phyloP scores from a whole-genome alignment of 352 stramenopile species.

The Phytophthora vignae region DNA sequence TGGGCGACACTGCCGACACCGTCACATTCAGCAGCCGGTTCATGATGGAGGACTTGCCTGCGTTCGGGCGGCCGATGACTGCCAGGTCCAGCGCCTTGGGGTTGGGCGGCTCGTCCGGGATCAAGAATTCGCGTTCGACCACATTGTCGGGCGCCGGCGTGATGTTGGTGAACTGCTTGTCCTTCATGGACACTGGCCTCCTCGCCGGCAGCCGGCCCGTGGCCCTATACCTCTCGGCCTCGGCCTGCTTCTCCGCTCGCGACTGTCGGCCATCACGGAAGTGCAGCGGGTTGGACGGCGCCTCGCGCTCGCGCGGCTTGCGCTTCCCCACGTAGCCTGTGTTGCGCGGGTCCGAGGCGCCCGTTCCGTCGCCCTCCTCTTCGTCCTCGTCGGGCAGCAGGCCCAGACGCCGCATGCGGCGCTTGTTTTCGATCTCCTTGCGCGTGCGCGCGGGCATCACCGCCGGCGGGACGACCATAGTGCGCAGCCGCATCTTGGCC shows the following conservation, averaged over 20 bases:
- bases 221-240: constrained; percentile 19
- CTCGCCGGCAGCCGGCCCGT: constrained; percentile 36
- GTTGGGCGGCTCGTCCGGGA: constrained; percentile 75
- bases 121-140: constrained; percentile 73
- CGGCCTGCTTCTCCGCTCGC: constrained; percentile 26
- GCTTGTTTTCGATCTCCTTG: constrained; percentile 67
- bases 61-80: constrained; percentile 88
- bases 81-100: constrained; percentile 77
- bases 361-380: constrained; percentile 24
- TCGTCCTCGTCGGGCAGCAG: constrained; percentile 59
- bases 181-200: constrained; percentile 52
- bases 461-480: constrained; percentile 41
- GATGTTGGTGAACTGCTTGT: constrained; percentile 82
- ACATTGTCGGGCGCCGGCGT: constrained; percentile 67
- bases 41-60: constrained; percentile 89
- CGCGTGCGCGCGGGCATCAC: constrained; percentile 48
- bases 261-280: constrained; percentile 31
- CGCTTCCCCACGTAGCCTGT: constrained; percentile 32
- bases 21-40: constrained; percentile 83
- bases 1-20: constrained; percentile 86
- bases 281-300: constrained; percentile 22
- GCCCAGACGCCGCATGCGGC: constrained; percentile 65
- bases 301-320: constrained; percentile 12
- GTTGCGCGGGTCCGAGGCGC: constrained; percentile 33
- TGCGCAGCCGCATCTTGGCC: constrained; percentile 51